Conservation (phyloP, 2,329 filamentous ascomycete species). For the Neurospora sp. region DNA sequence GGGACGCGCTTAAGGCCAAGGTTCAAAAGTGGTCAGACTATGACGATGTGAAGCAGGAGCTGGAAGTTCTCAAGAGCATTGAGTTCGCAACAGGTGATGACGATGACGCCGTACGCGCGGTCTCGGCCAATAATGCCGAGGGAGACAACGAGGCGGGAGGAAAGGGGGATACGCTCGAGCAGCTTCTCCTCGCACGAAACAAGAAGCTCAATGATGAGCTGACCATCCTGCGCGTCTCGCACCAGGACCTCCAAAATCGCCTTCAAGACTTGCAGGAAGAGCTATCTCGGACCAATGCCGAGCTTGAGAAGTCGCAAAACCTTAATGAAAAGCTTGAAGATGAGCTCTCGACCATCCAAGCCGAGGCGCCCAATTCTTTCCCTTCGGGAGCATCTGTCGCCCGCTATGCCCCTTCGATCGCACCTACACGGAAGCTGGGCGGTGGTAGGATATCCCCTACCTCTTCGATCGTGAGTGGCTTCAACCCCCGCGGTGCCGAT, state of each 20-base stretch:
- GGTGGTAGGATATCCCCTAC: slow-evolving; percentile 74
- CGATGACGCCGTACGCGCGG: slow-evolving; percentile 38
- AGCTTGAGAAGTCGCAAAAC: slow-evolving; percentile 74
- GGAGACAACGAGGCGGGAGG: slow-evolving; percentile 28
- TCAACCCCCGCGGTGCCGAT: slow-evolving; percentile 53
- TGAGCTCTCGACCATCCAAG: slow-evolving; percentile 79
- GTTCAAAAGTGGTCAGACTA: slow-evolving; percentile 89
- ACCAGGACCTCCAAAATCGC: slow-evolving; percentile 78
- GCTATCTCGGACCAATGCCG: slow-evolving; percentile 69
- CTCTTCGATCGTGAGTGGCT: slow-evolving; percentile 97
- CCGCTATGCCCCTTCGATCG: slow-evolving; percentile 57
- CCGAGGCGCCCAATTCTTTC: slow-evolving; percentile 73
- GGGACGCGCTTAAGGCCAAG: slow-evolving; percentile 68
- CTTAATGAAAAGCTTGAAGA: slow-evolving; percentile 86
- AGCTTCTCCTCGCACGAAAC: slow-evolving; percentile 82
- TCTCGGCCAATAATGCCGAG: neutral
- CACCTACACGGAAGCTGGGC: slow-evolving; percentile 42
- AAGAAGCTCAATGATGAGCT: slow-evolving; percentile 94
- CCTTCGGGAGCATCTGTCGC: slow-evolving; percentile 87
- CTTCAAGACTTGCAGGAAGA: slow-evolving; percentile 76
- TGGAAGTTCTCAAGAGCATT: slow-evolving; percentile 95
- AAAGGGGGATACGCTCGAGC: slow-evolving; percentile 76
- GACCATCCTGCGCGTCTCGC: slow-evolving; percentile 83
- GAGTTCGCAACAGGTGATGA: slow-evolving; percentile 91
- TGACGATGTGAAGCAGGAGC: slow-evolving; percentile 89